Percentiles rank a stretch among this genome's conserved stretches.
Evolutionary conservation across 306 rosid genomes (phyloP).

Genomic region (Astragalus glycyphyllos): DNA sequence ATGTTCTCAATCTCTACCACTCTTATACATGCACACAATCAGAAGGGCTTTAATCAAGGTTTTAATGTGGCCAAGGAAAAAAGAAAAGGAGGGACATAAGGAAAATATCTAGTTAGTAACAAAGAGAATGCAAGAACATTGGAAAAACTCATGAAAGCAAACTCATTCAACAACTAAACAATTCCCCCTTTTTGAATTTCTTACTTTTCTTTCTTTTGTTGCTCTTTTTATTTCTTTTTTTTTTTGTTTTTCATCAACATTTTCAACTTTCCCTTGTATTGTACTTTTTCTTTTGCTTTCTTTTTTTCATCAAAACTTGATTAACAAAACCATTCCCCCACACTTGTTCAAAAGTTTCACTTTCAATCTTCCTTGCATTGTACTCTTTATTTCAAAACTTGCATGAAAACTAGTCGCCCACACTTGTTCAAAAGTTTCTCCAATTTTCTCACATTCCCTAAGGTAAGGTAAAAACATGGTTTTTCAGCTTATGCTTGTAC

Average conservation of each 20-base stretch:
- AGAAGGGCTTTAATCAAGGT: not conserved
- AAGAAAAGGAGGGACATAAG: not conserved
- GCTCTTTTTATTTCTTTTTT: too few species aligned
- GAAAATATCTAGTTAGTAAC: not conserved
- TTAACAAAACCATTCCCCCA: too few species aligned
- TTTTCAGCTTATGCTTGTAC: not conserved
- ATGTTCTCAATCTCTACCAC: conserved; percentile 2
- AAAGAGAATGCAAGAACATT: not conserved
- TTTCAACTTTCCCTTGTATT: too few species aligned
- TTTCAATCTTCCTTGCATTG: too few species aligned
- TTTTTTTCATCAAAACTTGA: too few species aligned
- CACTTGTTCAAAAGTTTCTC: not conserved
- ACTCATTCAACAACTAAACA: not conserved
- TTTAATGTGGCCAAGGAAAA: not conserved
- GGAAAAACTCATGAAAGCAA: not conserved
- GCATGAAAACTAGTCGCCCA: too few species aligned
- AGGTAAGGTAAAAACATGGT: not conserved
- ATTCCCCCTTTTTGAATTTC: not conserved
- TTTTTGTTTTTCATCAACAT: too few species aligned
- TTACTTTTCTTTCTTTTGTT: not conserved
- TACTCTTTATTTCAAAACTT: too few species aligned
- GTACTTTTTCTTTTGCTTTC: too few species aligned
- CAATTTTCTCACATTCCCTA: not conserved
- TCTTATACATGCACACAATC: not conserved
- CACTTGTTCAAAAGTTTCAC: too few species aligned